Evolutionary conservation across 345 rosid species (phyloP).

Genomic region (Euphorbia peplus): DNA sequence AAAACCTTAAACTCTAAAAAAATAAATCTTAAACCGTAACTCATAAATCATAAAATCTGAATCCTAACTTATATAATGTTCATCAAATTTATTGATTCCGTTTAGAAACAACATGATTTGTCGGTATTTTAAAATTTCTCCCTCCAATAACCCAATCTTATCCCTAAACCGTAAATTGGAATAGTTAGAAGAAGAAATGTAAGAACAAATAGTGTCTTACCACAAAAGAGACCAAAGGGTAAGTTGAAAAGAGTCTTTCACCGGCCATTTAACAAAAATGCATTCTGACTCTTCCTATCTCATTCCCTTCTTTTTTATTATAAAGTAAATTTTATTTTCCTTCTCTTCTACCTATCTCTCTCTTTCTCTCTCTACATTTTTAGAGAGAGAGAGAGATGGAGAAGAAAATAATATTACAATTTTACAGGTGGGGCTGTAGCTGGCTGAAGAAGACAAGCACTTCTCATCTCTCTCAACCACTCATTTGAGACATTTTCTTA

Average conservation of each 20-base stretch:
- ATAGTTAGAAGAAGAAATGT: not conserved
- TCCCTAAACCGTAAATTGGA: too few species aligned
- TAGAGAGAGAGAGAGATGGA: conserved; percentile 5
- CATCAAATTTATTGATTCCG: too few species aligned
- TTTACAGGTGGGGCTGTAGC: conserved; percentile 22
- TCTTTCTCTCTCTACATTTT: conserved; percentile 8
- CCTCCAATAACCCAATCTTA: too few species aligned
- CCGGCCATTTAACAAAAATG: conserved; percentile 37
- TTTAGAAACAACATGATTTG: too few species aligned
- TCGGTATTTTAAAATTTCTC: too few species aligned
- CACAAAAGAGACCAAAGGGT: conserved; percentile 35
- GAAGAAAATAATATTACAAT: conserved; percentile 5
- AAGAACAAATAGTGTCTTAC: conserved; percentile 10
- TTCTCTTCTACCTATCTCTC: conserved; percentile 15
- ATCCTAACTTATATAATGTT: too few species aligned
- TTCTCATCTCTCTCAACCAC: conserved; percentile 52
- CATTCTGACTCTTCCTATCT: conserved; percentile 14
- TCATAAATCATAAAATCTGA: too few species aligned
- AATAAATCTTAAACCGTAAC: too few species aligned
- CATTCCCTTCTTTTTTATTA: conserved; percentile 20
- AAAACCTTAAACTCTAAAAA: too few species aligned
- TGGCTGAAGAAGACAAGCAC: conserved; percentile 35
- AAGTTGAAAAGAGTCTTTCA: conserved; percentile 57
- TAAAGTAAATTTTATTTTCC: not conserved
- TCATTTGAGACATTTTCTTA: conserved; percentile 29